These are phyloP conservation scores for Serendipita vermifera DNA, from an alignment of 768 basidiomycete species.

Conservation along the genomic window DNA sequence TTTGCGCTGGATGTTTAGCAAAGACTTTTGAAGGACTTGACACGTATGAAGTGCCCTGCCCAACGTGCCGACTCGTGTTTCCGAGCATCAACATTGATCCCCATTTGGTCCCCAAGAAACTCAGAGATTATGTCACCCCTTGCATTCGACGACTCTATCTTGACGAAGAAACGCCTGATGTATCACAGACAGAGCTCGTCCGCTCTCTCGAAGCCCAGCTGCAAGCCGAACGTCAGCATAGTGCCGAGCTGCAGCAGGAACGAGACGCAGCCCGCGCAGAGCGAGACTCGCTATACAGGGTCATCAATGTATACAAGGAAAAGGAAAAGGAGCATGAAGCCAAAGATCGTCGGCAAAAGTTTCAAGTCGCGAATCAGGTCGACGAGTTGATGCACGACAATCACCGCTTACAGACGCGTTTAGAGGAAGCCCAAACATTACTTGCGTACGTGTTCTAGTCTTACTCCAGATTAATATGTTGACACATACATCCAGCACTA, in stretches of 20 bases:
- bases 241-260: background rate
- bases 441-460: conserved; percentile 1
- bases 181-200: conserved; percentile 46
- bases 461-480: background rate
- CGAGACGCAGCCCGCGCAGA: background rate
- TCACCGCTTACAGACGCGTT: conserved; percentile 1
- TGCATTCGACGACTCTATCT: conserved; percentile 20
- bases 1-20: conserved; percentile 1
- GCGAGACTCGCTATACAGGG: background rate
- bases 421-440: background rate
- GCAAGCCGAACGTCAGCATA: conserved; percentile 7
- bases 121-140: conserved; percentile 31
- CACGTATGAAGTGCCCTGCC: conserved; percentile 1
- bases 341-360: background rate
- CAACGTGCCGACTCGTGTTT: background rate
- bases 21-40: conserved; percentile 6
- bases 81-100: conserved; percentile 60
- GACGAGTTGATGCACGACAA: conserved; percentile 6
- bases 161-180: no score
- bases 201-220: conserved; percentile 22
- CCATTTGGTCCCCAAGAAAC: conserved; percentile 75
- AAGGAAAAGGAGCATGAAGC: background rate
- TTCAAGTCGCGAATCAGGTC: background rate
- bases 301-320: background rate
- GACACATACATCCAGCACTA: background rate